Conservation (phyloP, 257 asterid species). For the Ilex aquifolium region DNA sequence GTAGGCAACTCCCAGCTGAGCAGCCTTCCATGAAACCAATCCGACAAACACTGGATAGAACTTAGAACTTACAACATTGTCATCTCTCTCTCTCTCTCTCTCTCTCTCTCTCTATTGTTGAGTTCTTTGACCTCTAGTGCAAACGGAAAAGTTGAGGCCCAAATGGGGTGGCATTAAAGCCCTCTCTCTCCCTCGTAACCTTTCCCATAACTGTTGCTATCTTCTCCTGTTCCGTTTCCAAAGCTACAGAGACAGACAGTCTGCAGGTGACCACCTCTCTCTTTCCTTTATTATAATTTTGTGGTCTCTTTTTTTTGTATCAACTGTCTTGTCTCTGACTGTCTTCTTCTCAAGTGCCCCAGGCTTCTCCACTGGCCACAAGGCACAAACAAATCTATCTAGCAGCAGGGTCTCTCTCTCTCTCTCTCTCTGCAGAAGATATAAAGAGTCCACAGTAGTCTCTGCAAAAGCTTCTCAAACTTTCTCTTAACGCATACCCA, state of each 20-base stretch:
- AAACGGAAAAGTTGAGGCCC: too few relatives aligned
- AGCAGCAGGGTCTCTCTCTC: background rate
- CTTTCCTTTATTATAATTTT: background rate
- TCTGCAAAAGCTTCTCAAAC: slow-evolving; percentile 7
- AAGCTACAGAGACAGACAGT: background rate
- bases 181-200: background rate
- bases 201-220: background rate
- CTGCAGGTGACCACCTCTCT: background rate
- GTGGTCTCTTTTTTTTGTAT: slow-evolving; percentile 13
- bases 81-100: too few relatives aligned
- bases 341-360: slow-evolving; percentile 36
- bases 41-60: too few relatives aligned
- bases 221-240: background rate
- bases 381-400: slow-evolving; percentile 3
- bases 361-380: slow-evolving; percentile 1
- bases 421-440: background rate
- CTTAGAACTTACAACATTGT: too few relatives aligned
- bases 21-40: too few relatives aligned
- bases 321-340: slow-evolving; percentile 62
- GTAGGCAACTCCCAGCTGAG: too few relatives aligned
- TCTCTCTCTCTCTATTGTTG: too few relatives aligned
- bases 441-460: slow-evolving; percentile 13
- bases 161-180: too few relatives aligned
- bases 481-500: slow-evolving; percentile 6
- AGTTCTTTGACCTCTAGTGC: too few relatives aligned